phyloP scores from a whole-genome alignment of 1,139 yeast genomes.

The Yamadazyma sp. region DNA sequence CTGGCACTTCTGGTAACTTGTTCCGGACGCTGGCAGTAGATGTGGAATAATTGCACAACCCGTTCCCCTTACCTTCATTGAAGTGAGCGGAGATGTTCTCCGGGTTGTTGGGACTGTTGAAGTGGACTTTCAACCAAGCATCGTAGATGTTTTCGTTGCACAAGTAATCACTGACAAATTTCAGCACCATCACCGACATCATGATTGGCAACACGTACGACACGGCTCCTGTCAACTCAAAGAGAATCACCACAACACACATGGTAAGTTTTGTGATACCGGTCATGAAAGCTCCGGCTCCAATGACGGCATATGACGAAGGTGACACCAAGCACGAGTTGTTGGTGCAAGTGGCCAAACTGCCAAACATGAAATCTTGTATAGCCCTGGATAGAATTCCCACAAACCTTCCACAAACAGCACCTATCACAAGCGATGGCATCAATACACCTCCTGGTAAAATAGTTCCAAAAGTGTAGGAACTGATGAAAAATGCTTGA shows the following conservation, averaged over 20 bases:
- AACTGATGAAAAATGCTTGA: constrained; percentile 54
- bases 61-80: constrained; percentile 44
- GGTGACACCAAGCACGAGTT: constrained; percentile 56
- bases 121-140: constrained; percentile 34
- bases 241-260: constrained; percentile 56
- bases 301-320: constrained; percentile 61
- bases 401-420: constrained; percentile 62
- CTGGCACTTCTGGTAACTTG: constrained; percentile 35
- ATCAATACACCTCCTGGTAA: constrained; percentile 70
- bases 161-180: constrained; percentile 49
- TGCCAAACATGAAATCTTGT: constrained; percentile 44
- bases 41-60: constrained; percentile 36
- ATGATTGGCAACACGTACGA: constrained; percentile 60
- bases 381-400: constrained; percentile 59
- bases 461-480: constrained; percentile 60
- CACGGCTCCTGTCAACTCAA: constrained; percentile 61
- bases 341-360: constrained; percentile 49
- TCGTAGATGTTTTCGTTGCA: constrained; percentile 52
- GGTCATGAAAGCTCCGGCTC: constrained; percentile 58
- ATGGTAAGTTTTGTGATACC: constrained; percentile 58
- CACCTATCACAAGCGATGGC: constrained; percentile 70
- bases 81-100: constrained; percentile 3
- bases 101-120: constrained; percentile 20
- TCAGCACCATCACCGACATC: constrained; percentile 55
- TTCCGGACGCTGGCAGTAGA: constrained; percentile 30